phyloP scores from a whole-genome alignment of 305 asterid species.

The Galium porrigens region DNA sequence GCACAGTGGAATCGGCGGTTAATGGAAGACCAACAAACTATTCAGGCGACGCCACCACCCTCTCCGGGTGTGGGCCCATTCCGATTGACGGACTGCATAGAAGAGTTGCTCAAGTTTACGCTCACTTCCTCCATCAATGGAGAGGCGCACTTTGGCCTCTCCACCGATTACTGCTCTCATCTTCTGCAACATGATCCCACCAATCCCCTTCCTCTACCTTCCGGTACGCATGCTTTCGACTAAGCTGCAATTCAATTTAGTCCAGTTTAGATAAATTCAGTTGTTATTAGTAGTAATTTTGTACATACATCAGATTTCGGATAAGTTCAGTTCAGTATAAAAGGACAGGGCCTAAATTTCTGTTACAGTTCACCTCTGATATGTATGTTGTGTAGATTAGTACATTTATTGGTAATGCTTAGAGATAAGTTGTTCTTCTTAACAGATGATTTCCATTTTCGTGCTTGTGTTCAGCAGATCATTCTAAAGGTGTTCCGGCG shows the following conservation, averaged over 20 bases:
- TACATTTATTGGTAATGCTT: neutral
- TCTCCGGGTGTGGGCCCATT: slow-evolving; percentile 34
- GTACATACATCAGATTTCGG: no score
- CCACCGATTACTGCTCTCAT: slow-evolving; percentile 36
- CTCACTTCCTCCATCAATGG: slow-evolving; percentile 32
- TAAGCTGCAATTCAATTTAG: neutral
- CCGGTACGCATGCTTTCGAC: slow-evolving; percentile 19
- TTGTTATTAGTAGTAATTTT: no score
- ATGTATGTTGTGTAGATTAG: neutral
- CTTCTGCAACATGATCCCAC: slow-evolving; percentile 41
- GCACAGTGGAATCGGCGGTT: neutral
- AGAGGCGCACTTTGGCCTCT: slow-evolving; percentile 38
- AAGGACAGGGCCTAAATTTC: no score
- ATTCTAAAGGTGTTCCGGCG: slow-evolving; percentile 36
- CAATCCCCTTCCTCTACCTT: slow-evolving; percentile 10
- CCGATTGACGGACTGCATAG: slow-evolving; percentile 38
- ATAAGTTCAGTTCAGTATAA: no score
- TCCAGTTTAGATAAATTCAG: no score
- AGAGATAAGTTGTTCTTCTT: neutral
- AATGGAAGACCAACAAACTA: slow-evolving; percentile 3
- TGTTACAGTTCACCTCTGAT: neutral
- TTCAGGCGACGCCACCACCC: slow-evolving; percentile 9
- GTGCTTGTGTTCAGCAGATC: slow-evolving; percentile 20
- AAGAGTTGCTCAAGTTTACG: slow-evolving; percentile 40
- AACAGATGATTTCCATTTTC: neutral